Evolutionary conservation across 2,329 filamentous ascomycete species (phyloP).

Genomic region (Claviceps paspali): DNA sequence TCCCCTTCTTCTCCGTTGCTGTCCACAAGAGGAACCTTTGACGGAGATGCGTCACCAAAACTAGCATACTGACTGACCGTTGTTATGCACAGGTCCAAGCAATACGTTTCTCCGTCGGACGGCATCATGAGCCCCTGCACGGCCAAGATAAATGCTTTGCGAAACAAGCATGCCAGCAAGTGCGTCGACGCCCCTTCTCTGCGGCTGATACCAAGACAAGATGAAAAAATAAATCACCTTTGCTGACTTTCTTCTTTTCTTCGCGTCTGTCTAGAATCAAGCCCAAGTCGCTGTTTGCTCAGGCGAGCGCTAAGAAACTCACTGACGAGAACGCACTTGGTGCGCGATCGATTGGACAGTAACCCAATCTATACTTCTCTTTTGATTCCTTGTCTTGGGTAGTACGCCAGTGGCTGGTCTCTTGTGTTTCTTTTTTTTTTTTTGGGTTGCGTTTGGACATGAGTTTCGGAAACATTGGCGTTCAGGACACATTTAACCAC

Average conservation of each 20-base stretch:
- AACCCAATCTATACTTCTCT: neutral
- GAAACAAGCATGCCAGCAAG: constrained; percentile 69
- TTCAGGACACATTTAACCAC: no score
- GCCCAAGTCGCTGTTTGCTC: constrained; percentile 53
- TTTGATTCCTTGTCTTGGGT: constrained; percentile 2
- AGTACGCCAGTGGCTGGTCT: no score
- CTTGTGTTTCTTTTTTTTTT: constrained; percentile 5
- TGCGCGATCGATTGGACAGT: constrained; percentile 20
- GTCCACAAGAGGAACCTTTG: no score
- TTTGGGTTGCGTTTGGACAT: no score
- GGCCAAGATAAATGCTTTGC: constrained; percentile 66
- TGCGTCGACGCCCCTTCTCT: constrained; percentile 26
- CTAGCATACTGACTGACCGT: constrained; percentile 2
- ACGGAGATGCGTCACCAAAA: no score
- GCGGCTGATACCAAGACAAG: no score
- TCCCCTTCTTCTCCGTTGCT: no score
- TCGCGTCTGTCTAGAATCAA: constrained; percentile 35
- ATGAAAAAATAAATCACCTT: no score
- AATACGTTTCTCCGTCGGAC: constrained; percentile 72
- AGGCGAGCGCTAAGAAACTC: constrained; percentile 49
- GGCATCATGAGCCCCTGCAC: constrained; percentile 78
- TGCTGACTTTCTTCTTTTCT: neutral
- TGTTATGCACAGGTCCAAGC: constrained; percentile 4
- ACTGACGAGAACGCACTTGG: constrained; percentile 28
- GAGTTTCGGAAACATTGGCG: no score